phyloP scores from a whole-genome alignment of 208 protist genomes.

The Leishmania guyanensis region DNA sequence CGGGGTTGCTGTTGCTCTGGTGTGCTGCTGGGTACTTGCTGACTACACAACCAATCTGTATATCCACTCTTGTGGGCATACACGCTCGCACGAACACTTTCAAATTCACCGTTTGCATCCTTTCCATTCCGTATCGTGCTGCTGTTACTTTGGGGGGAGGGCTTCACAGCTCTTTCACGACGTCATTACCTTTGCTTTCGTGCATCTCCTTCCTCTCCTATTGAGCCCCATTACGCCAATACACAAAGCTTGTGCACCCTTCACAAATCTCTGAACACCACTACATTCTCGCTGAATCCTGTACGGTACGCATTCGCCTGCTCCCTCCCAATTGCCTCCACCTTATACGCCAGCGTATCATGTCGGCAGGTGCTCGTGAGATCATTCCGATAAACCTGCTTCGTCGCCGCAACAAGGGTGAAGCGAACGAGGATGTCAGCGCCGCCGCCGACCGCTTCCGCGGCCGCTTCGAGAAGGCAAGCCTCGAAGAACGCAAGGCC shows the following conservation, averaged over 20 bases:
- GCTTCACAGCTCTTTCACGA: not conserved
- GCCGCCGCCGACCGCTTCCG: slow-evolving; percentile 78
- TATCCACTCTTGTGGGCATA: not conserved
- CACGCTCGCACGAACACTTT: not conserved
- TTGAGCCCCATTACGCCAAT: not conserved
- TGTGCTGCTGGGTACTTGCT: not conserved
- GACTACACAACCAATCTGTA: not conserved
- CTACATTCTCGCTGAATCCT: not conserved
- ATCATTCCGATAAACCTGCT: slow-evolving; percentile 51
- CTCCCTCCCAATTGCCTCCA: not conserved
- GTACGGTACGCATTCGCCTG: not conserved
- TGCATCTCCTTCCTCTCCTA: not conserved
- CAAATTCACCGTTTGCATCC: not conserved
- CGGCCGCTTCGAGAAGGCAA: slow-evolving; percentile 79
- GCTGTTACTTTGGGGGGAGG: not conserved
- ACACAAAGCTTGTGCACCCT: not conserved
- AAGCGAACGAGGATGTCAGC: slow-evolving; percentile 60
- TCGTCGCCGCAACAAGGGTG: slow-evolving; percentile 51
- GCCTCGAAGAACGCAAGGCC: slow-evolving; percentile 63
- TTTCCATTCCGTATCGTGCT: not conserved
- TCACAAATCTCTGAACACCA: not conserved
- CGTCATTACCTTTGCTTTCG: not conserved
- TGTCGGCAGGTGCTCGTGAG: slow-evolving; percentile 68
- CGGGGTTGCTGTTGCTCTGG: not conserved
- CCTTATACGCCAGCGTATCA: slow-evolving; percentile 9